Conservation (phyloP, 345 rosid genomes). For the Melaleuca quinquenervia region DNA sequence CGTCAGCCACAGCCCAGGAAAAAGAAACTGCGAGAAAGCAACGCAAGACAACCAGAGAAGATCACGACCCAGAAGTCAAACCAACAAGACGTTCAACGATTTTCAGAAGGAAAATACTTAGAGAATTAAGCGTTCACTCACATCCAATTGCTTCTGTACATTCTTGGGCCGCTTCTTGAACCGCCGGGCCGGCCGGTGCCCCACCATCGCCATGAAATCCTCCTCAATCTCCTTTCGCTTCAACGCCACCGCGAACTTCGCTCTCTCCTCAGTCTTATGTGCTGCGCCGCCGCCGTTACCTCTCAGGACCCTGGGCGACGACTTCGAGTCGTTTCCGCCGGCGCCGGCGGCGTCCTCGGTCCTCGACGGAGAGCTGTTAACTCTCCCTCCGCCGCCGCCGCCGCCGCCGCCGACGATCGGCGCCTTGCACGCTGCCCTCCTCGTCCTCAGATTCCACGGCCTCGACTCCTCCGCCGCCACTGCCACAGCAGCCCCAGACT, state of each 20-base stretch:
- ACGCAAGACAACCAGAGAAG: not conserved
- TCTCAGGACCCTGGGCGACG: not conserved
- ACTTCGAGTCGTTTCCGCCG: not conserved
- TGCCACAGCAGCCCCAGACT: not conserved
- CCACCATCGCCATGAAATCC: conserved; percentile 38
- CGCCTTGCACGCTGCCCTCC: conserved; percentile 52
- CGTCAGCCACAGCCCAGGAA: conserved; percentile 52
- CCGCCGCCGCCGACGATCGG: not conserved
- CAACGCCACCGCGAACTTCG: conserved; percentile 37
- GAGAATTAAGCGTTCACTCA: conserved; percentile 7
- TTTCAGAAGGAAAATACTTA: not conserved
- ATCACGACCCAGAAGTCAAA: not conserved
- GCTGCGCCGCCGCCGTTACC: not conserved
- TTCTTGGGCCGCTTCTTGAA: conserved; percentile 58
- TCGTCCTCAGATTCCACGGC: conserved; percentile 74
- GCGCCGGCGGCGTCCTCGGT: not conserved
- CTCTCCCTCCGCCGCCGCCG: conserved; percentile 2
- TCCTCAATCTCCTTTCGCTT: conserved; percentile 55
- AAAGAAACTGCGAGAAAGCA: conserved; percentile 30
- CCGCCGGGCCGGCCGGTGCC: conserved; percentile 43
- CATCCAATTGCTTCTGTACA: conserved; percentile 62
- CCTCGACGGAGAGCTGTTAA: conserved; percentile 4
- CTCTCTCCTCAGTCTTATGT: conserved; percentile 17
- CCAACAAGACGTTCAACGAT: not conserved
- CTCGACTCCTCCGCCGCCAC: conserved; percentile 6